Conservation (phyloP, 1,284 basidiomycete genomes). For the Ceratobasidium sp. region DNA sequence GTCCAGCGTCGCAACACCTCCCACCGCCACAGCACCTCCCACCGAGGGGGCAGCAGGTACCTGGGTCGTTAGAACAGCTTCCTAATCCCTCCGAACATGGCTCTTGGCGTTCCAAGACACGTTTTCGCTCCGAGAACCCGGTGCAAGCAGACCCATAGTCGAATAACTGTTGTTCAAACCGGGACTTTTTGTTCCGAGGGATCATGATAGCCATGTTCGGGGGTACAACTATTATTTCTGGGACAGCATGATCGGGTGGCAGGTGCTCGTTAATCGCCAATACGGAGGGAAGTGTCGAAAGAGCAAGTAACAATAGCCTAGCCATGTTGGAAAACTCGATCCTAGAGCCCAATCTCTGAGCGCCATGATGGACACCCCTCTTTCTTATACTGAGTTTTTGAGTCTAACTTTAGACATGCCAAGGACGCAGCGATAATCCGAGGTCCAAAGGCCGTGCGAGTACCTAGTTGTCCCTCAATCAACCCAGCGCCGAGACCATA, state of each 20-base stretch:
- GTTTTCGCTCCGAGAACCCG: slow-evolving; percentile 24
- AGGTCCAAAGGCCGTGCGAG: background rate
- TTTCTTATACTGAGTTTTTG: too few species aligned
- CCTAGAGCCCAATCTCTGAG: background rate
- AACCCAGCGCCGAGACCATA: too few species aligned
- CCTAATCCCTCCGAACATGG: slow-evolving; percentile 15
- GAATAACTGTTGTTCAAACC: slow-evolving; percentile 12
- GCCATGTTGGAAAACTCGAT: background rate
- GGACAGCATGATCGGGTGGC: background rate
- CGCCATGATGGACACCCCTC: background rate
- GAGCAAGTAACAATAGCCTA: background rate
- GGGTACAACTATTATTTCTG: slow-evolving; percentile 13
- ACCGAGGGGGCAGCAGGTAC: slow-evolving; percentile 19
- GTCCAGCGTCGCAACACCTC: slow-evolving; percentile 7
- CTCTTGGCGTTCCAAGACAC: background rate
- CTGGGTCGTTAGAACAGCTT: slow-evolving; percentile 10
- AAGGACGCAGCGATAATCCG: background rate
- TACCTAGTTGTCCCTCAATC: background rate
- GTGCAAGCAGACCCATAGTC: slow-evolving; percentile 35
- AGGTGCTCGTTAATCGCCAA: slow-evolving; percentile 5
- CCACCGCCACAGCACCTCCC: slow-evolving; percentile 29
- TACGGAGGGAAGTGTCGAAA: background rate
- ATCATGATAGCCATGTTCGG: slow-evolving; percentile 25
- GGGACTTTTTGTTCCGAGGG: background rate
- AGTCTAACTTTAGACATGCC: background rate